Base-by-base conservation (phyloP, 2,329 filamentous ascomycete genomes). In the Colletotrichum orbiculare region DNA sequence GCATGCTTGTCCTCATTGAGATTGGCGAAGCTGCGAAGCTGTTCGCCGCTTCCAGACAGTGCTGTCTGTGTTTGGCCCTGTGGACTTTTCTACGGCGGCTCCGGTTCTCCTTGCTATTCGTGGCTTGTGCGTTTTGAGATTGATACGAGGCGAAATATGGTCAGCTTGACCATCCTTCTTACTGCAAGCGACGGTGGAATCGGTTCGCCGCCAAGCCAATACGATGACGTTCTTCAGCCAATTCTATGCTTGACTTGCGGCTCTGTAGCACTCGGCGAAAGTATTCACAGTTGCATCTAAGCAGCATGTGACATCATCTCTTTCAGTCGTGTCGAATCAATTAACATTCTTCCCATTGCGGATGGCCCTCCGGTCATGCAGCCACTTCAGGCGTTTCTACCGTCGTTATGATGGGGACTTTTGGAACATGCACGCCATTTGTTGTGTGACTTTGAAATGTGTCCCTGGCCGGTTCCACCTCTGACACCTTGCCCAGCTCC, bases 321-420 rank as follows among this genome's bases (percentile, higher is more conserved):
- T 25, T 25, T 25, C 25, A 25, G 25, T 25, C 25, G 25, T 25
- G 25, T 25, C 25, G 25, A 25, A 25, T 25, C 4, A 25, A 25
- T 25, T 25, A 25, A 25, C 25, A 25, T 25, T 25, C 4, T 25
- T 5, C 25, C 25, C 25, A 25, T 25, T 25, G 25, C 25, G 25
- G 25, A 25, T 25, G 38, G 38, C 13, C 42, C 42, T 12, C 8
- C 12, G 13, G 5, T 41, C 62, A 66, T 33, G 15, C 58, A 6
- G 48, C 52, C 13, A 55, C 63, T 35, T n/a, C 15, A 5, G 47
- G 46, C 4, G 52, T 38, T 34, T 62, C 63, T 13, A 66, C n/a
- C n/a, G 42, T 43, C 6, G 46, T 53, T 35, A 62, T 59, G 8
- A 63, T 43, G 37, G 41, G 52, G 1, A 10, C 42, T 11, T 66